Evolutionary conservation across 2,329 filamentous ascomycete species (phyloP).

Genomic region (Phyllosticta citrichinensis): DNA sequence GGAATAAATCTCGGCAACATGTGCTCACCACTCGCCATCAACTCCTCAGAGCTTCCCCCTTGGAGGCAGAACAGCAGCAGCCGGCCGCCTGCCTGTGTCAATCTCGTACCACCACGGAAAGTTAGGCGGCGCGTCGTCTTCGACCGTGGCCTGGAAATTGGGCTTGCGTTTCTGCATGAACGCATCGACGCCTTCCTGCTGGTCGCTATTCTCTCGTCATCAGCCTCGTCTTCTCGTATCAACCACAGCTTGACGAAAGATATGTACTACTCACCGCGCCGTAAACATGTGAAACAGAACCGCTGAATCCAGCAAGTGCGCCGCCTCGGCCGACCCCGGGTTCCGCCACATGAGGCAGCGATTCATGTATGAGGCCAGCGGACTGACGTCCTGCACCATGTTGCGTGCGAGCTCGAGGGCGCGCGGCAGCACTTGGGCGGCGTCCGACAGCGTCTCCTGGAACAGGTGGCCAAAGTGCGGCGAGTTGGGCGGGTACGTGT

Average conservation of each 20-base stretch:
- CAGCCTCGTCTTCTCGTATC: neutral
- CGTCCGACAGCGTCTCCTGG: constrained; percentile 3
- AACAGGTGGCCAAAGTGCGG: constrained; percentile 10
- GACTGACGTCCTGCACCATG: neutral
- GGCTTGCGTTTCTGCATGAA: constrained; percentile 12
- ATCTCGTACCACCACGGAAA: constrained; percentile 11
- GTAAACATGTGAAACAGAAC: constrained; percentile 8
- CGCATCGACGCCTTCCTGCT: constrained; percentile 3
- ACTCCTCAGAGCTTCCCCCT: neutral
- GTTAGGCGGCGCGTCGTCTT: constrained; percentile 11
- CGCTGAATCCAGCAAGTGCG: constrained; percentile 11
- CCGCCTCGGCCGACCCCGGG: constrained; percentile 6
- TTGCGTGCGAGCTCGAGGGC: constrained; percentile 5
- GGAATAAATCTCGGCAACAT: neutral
- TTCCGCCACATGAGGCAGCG: constrained; percentile 12
- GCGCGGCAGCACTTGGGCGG: neutral
- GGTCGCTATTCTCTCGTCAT: neutral
- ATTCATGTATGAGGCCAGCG: constrained; percentile 9
- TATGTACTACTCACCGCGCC: neutral
- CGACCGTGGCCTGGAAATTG: constrained; percentile 9
- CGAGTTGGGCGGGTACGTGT: constrained; percentile 8
- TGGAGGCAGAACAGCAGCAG: neutral
- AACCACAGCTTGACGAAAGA: too few relatives aligned
- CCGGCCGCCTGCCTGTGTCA: neutral
- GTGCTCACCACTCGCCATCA: neutral